These are phyloP conservation scores for Drechslerella dactyloides DNA, from an alignment of 2,329 filamentous ascomycete genomes.

Conservation along the genomic window DNA sequence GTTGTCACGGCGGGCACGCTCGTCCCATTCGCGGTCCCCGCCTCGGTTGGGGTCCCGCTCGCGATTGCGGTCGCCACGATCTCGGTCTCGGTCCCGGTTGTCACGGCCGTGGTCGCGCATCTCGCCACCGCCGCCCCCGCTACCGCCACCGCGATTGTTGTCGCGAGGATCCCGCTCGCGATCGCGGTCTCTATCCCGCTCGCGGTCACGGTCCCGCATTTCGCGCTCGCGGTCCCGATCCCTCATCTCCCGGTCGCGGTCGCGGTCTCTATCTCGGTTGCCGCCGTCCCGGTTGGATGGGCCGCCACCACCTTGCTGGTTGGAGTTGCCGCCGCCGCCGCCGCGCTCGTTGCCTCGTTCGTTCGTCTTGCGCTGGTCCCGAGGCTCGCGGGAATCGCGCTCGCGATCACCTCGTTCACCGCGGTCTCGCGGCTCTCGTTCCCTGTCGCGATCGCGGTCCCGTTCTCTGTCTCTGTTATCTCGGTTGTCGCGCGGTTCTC, in stretches of 20 bases:
- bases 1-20: conserved; percentile 27
- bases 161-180: conserved; percentile 4
- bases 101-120: conserved; percentile 21
- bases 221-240: conserved; percentile 44
- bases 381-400: conserved; percentile 25
- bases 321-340: neutral
- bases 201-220: conserved; percentile 33
- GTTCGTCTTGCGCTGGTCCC: conserved; percentile 19
- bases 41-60: conserved; percentile 20
- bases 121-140: conserved; percentile 21
- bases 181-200: conserved; percentile 20
- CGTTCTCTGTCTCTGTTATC: conserved; percentile 50
- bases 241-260: conserved; percentile 32
- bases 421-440: conserved; percentile 51
- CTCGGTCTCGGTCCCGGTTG: conserved; percentile 34
- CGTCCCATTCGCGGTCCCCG: conserved; percentile 31
- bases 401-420: conserved; percentile 50
- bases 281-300: conserved; percentile 18
- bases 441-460: conserved; percentile 52
- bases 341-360: conserved; percentile 12
- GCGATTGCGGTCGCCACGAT: conserved; percentile 30
- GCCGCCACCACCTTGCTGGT: conserved; percentile 4
- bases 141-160: conserved; percentile 14
- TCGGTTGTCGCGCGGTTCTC: conserved; percentile 20
- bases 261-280: conserved; percentile 28